Conservation (phyloP, 2,329 filamentous ascomycete genomes). For the Arthrobotrys pseudoclavata region DNA sequence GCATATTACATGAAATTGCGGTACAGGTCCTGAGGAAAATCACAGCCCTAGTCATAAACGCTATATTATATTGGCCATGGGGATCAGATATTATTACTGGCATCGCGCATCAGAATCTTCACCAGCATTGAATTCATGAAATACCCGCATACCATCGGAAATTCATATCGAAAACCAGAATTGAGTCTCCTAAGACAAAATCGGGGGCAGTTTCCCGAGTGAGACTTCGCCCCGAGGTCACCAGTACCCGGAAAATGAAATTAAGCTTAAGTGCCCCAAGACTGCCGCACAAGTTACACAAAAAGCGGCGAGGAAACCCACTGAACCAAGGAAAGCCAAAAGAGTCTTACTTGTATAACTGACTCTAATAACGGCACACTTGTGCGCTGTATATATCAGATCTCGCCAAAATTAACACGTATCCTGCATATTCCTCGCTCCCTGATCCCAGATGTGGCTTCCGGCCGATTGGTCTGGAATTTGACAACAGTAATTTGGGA, state of each 20-base stretch:
- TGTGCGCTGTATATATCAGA: conserved; percentile 28
- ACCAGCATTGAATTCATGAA: background rate
- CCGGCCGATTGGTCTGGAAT: conserved; percentile 47
- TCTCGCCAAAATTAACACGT: conserved; percentile 50
- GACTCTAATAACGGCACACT: background rate
- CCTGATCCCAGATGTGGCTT: conserved; percentile 40
- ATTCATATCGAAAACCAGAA: background rate
- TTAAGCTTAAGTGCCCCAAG: conserved; percentile 38
- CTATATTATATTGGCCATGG: background rate
- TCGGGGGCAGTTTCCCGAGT: conserved; percentile 31
- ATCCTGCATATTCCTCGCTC: conserved; percentile 40
- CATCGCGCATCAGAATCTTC: background rate
- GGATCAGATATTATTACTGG: conserved; percentile 9
- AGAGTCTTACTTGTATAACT: conserved; percentile 17
- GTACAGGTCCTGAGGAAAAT: conserved; percentile 3
- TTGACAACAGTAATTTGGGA: conserved; percentile 10
- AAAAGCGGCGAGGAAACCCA: conserved; percentile 16
- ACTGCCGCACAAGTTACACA: conserved; percentile 55
- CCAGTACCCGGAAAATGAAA: conserved; percentile 22
- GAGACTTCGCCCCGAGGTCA: conserved; percentile 31
- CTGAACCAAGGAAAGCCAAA: conserved; percentile 20
- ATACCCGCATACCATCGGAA: conserved; percentile 16
- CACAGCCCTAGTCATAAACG: conserved; percentile 26
- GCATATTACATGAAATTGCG: conserved; percentile 36
- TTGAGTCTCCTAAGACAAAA: conserved; percentile 15